Conservation (phyloP, 2,329 filamentous ascomycete genomes). For the Arthrobotrys sphaeroides region DNA sequence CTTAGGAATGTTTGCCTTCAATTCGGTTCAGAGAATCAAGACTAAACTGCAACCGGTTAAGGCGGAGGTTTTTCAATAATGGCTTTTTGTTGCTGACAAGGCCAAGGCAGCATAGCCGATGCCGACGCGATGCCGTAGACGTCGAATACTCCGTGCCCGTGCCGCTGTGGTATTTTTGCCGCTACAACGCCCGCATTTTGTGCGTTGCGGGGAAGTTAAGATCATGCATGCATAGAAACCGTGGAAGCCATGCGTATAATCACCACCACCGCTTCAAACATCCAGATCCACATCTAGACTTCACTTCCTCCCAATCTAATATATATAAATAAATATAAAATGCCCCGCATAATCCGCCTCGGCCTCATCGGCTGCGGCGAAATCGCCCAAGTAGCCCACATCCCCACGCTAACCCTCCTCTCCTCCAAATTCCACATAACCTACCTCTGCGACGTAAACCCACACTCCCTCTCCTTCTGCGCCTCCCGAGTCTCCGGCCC, state of each 20-base stretch:
- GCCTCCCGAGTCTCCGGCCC: constrained; percentile 40
- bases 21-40: no score
- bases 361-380: constrained; percentile 66
- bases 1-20: neutral
- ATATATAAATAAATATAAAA: no score
- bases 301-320: no score
- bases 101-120: no score
- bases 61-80: neutral
- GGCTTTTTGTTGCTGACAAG: no score
- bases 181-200: neutral
- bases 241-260: no score
- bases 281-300: no score
- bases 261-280: no score
- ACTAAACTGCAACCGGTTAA: neutral
- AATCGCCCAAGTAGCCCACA: constrained; percentile 67
- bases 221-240: no score
- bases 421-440: constrained; percentile 64
- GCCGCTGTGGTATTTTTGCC: constrained; percentile 9
- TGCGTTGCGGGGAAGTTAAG: neutral
- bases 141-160: neutral
- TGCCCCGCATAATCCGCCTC: constrained; percentile 57
- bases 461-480: constrained; percentile 62
- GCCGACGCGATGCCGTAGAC: neutral
- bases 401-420: constrained; percentile 65
- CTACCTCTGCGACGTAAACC: constrained; percentile 67